A percentile compares a stretch with the other conserved stretches of the same genome.
These are phyloP conservation scores for Aspergillus awamori DNA, from an alignment of 2,329 filamentous ascomycete genomes.

Conservation along the genomic window DNA sequence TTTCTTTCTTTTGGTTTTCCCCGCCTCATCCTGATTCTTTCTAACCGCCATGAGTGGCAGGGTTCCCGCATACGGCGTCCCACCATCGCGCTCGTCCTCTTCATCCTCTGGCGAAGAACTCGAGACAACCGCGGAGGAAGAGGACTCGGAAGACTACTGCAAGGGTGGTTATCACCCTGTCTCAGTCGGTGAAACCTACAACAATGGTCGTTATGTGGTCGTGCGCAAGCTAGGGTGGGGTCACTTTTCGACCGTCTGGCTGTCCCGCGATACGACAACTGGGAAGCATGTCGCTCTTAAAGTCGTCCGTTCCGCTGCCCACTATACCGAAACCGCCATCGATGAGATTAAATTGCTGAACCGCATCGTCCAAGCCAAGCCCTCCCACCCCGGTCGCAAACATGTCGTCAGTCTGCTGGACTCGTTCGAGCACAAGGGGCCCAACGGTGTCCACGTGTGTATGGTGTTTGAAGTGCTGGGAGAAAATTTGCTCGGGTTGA, in stretches of 20 bases:
- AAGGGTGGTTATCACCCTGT: constrained; percentile 98
- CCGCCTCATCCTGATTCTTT: constrained; percentile 13
- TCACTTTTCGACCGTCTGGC: constrained; percentile 96
- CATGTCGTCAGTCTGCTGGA: constrained; percentile 96
- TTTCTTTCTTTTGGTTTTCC: constrained; percentile 12
- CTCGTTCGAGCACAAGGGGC: constrained; percentile 96
- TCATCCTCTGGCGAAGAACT: constrained; percentile 78
- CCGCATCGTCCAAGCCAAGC: constrained; percentile 93
- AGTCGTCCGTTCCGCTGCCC: constrained; percentile 93
- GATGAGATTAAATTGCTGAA: constrained; percentile 99
- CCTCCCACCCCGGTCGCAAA: constrained; percentile 87
- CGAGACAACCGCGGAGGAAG: constrained; percentile 95
- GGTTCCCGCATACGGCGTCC: constrained; percentile 50
- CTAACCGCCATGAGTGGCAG: constrained; percentile 22
- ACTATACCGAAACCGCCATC: constrained; percentile 98
- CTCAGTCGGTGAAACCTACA: constrained; percentile 91
- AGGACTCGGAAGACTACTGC: constrained; percentile 99
- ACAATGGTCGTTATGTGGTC: constrained; percentile 94
- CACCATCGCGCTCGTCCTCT: constrained; percentile 73
- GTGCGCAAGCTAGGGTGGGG: constrained; percentile 97
- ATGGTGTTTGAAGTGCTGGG: constrained; percentile 99
- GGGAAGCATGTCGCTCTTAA: constrained; percentile 96
- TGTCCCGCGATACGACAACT: constrained; percentile 79
- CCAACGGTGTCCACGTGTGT: constrained; percentile 94
- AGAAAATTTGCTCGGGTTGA: constrained; percentile 89